phyloP scores from a whole-genome alignment of 306 rosid genomes.

The Cercis canadensis region DNA sequence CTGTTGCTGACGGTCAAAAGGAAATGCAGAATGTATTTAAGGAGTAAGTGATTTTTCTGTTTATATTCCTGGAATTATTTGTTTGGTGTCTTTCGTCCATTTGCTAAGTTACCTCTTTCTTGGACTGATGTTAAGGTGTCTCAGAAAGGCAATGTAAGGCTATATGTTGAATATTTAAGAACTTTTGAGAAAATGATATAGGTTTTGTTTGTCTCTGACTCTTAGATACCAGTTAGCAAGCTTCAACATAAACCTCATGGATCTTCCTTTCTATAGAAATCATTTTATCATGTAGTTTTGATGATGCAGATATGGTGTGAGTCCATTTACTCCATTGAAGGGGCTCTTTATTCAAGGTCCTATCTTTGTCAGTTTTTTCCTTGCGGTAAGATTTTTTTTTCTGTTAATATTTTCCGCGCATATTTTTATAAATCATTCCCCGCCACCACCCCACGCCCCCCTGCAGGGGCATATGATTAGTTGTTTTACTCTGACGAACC shows the following conservation, averaged over 20 bases:
- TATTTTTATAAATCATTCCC: conserved; percentile 8
- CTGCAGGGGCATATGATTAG: conserved; percentile 15
- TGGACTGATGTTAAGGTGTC: no score
- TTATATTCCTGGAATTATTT: background rate
- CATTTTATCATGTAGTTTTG: conserved; percentile 39
- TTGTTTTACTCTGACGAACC: conserved; percentile 40
- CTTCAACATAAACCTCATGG: conserved; percentile 30
- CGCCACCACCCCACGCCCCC: no score
- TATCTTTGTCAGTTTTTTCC: conserved; percentile 82
- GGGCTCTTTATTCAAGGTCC: conserved; percentile 85
- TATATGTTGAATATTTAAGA: conserved; percentile 12
- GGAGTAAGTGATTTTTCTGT: conserved; percentile 47
- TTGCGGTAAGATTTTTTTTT: conserved; percentile 70
- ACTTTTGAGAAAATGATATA: background rate
- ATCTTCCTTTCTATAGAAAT: conserved; percentile 31
- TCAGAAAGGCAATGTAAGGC: background rate
- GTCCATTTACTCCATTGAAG: conserved; percentile 80
- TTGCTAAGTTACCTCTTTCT: no score
- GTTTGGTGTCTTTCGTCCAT: background rate
- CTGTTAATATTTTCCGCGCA: conserved; percentile 9
- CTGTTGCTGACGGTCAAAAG: conserved; percentile 52
- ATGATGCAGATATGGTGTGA: conserved; percentile 75
- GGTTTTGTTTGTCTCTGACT: conserved; percentile 5
- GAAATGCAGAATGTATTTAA: conserved; percentile 44
- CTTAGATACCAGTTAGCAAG: conserved; percentile 15